Evolutionary conservation across 352 stramenopile species (phyloP).

Genomic region (Pythium monospermum): DNA sequence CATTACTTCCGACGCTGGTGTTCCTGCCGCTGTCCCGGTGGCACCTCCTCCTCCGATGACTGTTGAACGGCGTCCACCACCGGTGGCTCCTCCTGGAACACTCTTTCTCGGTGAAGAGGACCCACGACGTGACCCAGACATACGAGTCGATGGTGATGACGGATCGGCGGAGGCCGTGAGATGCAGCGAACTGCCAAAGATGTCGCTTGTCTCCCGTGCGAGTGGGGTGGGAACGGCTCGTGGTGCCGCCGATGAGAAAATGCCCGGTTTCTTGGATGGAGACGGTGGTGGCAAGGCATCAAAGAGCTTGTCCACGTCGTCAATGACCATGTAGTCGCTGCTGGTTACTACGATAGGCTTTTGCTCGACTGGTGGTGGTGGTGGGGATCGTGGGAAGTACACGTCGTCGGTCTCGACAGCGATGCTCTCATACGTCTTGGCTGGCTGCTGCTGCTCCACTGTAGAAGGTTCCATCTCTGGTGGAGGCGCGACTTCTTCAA

Average conservation of each 20-base stretch:
- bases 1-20: not conserved
- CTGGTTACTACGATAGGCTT: not conserved
- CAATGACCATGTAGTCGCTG: conserved; percentile 1
- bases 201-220: too few species aligned
- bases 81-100: not conserved
- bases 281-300: not conserved
- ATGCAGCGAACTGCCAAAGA: too few species aligned
- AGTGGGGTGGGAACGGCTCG: too few species aligned
- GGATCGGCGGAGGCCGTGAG: too few species aligned
- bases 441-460: not conserved
- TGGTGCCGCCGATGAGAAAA: conserved; percentile 9
- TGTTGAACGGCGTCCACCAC: not conserved
- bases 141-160: too few species aligned
- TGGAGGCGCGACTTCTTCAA: not conserved
- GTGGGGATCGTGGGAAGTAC: conserved; percentile 5
- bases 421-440: conserved; percentile 50
- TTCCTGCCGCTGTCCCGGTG: too few species aligned
- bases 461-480: not conserved
- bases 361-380: not conserved
- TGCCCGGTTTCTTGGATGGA: conserved; percentile 11
- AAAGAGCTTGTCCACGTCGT: conserved; percentile 12
- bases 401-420: conserved; percentile 32
- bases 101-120: too few species aligned
- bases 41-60: not conserved
- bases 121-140: not conserved